A percentile compares a stretch with the other conserved stretches of the same genome.
Conservation (phyloP, 495 filamentous ascomycete species). For the Acidiella bohemica region DNA sequence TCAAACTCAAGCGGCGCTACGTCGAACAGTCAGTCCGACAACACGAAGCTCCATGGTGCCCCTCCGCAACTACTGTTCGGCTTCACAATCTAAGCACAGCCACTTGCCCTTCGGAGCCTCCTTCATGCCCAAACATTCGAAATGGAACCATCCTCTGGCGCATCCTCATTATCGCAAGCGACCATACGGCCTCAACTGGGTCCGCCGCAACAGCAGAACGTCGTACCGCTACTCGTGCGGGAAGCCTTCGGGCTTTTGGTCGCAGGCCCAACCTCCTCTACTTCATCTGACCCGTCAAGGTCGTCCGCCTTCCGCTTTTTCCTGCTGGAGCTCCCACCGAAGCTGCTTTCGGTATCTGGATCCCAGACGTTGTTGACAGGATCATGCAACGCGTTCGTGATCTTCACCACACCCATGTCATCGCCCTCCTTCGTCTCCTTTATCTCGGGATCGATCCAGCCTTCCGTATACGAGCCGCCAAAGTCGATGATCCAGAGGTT, state of each 20-base stretch:
- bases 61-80: neutral
- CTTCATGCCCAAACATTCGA: conserved; percentile 7
- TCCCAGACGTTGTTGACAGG: conserved; percentile 6
- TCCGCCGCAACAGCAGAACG: conserved; percentile 8
- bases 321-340: neutral
- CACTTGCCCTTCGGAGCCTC: conserved; percentile 3
- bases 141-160: conserved; percentile 9
- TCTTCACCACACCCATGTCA: conserved; percentile 22
- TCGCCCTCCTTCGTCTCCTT: conserved; percentile 33
- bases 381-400: conserved; percentile 15
- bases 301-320: conserved; percentile 7
- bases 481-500: conserved; percentile 37
- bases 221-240: neutral
- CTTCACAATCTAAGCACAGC: conserved; percentile 5
- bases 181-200: conserved; percentile 6
- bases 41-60: too few species aligned
- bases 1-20: too few species aligned
- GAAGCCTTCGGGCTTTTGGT: neutral
- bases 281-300: neutral
- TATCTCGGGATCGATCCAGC: conserved; percentile 32
- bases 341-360: conserved; percentile 6
- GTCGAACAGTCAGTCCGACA: too few species aligned
- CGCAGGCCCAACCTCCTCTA: neutral
- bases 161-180: conserved; percentile 5
- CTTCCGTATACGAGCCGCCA: conserved; percentile 34